Evolutionary conservation across 2,329 filamentous ascomycete species (phyloP).

Genomic region (Coleophoma cylindrospora): DNA sequence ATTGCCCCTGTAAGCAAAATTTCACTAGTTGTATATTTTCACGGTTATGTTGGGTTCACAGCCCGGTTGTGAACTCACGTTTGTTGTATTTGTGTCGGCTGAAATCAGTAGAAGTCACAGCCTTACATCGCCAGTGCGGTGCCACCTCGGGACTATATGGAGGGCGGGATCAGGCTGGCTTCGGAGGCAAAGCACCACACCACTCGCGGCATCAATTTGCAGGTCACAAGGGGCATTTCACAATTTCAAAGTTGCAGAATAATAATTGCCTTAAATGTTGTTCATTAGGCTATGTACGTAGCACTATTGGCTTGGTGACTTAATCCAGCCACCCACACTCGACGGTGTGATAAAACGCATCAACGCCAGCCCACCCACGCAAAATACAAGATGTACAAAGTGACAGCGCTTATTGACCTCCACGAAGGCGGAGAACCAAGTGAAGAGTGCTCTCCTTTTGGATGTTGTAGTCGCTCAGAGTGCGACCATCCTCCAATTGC

Average conservation of each 20-base stretch:
- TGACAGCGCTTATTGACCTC: constrained; percentile 43
- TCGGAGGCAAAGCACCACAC: too few species aligned
- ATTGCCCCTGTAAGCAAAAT: too few species aligned
- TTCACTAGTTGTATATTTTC: too few species aligned
- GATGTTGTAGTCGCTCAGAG: constrained; percentile 79
- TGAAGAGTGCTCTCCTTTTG: constrained; percentile 73
- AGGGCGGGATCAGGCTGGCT: too few species aligned
- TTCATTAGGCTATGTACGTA: constrained; percentile 7
- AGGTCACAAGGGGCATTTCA: neutral
- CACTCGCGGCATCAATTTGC: too few species aligned
- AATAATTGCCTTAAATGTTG: constrained; percentile 5
- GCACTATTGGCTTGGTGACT: neutral
- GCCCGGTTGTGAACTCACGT: too few species aligned
- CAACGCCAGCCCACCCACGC: constrained; percentile 5
- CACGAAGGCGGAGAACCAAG: constrained; percentile 65
- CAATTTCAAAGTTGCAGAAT: neutral
- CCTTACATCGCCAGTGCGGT: too few species aligned
- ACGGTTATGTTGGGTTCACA: too few species aligned
- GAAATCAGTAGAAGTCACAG: too few species aligned
- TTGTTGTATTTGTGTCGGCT: too few species aligned
- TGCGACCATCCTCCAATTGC: constrained; percentile 71
- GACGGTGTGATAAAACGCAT: constrained; percentile 4
- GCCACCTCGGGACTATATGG: too few species aligned
- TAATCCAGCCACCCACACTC: constrained; percentile 9
- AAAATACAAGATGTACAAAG: constrained; percentile 2